phyloP scores from a whole-genome alignment of 1,284 basidiomycete genomes.

The Cerioporus squamosus region DNA sequence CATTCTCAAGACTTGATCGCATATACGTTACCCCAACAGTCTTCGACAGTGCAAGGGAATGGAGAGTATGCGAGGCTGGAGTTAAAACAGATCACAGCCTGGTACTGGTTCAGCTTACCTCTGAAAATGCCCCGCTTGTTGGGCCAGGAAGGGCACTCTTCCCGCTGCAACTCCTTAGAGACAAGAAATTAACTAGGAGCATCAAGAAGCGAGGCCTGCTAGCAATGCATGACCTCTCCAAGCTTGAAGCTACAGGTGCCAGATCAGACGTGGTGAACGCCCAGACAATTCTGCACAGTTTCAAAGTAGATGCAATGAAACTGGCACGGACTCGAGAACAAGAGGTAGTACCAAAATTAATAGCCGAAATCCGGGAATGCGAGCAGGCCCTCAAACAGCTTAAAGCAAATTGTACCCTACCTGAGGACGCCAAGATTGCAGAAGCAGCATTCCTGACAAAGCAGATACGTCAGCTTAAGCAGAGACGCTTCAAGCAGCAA shows the following conservation, averaged over 20 bases:
- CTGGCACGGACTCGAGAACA: not conserved
- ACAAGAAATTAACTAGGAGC: conserved; percentile 20
- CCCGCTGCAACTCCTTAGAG: conserved; percentile 27
- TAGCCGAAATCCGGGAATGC: not conserved
- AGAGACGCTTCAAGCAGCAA: not conserved
- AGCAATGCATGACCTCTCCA: not conserved
- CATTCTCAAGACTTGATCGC: conserved; percentile 39
- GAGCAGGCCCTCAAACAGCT: not conserved
- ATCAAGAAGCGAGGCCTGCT: not conserved
- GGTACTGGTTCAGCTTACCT: conserved; percentile 28
- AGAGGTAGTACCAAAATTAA: not conserved
- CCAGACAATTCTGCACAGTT: not conserved
- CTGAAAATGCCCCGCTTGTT: conserved; percentile 27
- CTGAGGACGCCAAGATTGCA: not conserved
- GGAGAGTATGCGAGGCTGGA: conserved; percentile 24
- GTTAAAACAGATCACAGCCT: conserved; percentile 21
- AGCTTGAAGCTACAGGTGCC: fast-evolving
- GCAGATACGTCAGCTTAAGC: not conserved
- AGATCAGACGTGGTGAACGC: not conserved
- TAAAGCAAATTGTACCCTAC: not conserved
- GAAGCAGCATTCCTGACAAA: not conserved
- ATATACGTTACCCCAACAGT: conserved; percentile 31
- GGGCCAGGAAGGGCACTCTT: conserved; percentile 38
- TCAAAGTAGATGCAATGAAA: not conserved
- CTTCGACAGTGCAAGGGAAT: conserved; percentile 21